phyloP scores from a whole-genome alignment of 805 yeast genomes.

The Saccharomycopsis vini region DNA sequence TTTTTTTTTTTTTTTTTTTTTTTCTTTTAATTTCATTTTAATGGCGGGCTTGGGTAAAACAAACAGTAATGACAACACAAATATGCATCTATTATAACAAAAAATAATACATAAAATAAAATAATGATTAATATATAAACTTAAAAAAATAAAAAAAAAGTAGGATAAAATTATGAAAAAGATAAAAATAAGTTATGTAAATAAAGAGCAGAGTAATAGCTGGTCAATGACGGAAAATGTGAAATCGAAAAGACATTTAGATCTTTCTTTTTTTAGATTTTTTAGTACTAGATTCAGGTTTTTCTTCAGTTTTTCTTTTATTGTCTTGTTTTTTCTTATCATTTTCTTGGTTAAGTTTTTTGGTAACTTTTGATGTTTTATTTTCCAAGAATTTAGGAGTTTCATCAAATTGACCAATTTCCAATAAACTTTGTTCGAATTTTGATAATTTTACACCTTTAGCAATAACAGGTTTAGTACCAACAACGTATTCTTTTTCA shows the following conservation, averaged over 20 bases:
- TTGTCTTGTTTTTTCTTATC: conserved; percentile 5
- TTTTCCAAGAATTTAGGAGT: conserved; percentile 52
- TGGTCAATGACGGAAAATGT: too few relatives aligned
- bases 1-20: too few relatives aligned
- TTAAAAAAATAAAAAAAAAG: too few relatives aligned
- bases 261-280: conserved; percentile 1
- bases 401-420: conserved; percentile 72
- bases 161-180: too few relatives aligned
- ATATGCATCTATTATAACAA: too few relatives aligned
- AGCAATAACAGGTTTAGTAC: conserved; percentile 26
- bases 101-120: too few relatives aligned
- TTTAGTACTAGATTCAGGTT: background rate
- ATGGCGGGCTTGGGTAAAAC: too few relatives aligned
- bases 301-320: conserved; percentile 12
- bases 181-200: too few relatives aligned
- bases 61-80: too few relatives aligned
- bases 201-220: too few relatives aligned
- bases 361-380: conserved; percentile 24
- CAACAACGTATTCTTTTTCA: conserved; percentile 22
- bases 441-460: conserved; percentile 39
- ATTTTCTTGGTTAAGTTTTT: conserved; percentile 1
- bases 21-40: too few relatives aligned
- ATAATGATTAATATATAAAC: too few relatives aligned
- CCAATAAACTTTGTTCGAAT: conserved; percentile 73
- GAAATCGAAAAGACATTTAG: background rate